Percentiles rank a stretch among this genome's conserved stretches.
These are phyloP conservation scores for Coemansia sp. DNA, from an alignment of 192 early-diverging fungal species.

Conservation along the genomic window DNA sequence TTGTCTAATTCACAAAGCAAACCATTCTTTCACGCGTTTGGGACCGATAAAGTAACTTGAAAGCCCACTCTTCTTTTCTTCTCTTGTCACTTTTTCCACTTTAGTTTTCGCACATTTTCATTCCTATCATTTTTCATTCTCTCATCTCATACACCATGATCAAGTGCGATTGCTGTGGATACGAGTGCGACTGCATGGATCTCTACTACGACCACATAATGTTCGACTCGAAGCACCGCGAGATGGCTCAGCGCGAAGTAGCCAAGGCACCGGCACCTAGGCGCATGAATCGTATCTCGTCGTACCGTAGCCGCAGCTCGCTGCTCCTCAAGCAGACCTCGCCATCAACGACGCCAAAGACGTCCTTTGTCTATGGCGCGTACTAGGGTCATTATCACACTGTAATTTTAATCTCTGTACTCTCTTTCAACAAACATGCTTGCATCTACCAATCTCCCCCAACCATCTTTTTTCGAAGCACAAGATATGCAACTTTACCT, in stretches of 20 bases:
- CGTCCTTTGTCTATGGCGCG: slow-evolving; percentile 18
- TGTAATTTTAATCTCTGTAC: slow-evolving; percentile 4
- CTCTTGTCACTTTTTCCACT: neutral
- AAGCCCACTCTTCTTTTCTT: neutral
- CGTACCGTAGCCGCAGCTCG: slow-evolving; percentile 24
- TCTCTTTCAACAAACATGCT: neutral
- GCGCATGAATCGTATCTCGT: slow-evolving; percentile 8
- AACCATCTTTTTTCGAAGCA: neutral
- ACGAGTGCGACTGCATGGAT: slow-evolving; percentile 53
- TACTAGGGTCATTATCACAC: neutral
- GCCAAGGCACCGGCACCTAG: slow-evolving; percentile 5
- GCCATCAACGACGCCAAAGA: slow-evolving; percentile 9
- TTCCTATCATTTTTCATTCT: neutral
- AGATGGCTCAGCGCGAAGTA: slow-evolving; percentile 32
- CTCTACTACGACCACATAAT: slow-evolving; percentile 54
- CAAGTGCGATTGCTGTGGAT: slow-evolving; percentile 46
- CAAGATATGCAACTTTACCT: neutral
- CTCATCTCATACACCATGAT: slow-evolving; percentile 22
- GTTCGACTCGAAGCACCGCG: slow-evolving; percentile 43
- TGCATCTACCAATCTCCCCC: neutral
- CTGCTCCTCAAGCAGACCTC: slow-evolving; percentile 18
- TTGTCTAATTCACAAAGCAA: neutral
- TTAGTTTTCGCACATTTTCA: slow-evolving; percentile 3
- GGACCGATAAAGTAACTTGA: neutral
- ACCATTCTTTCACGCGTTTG: too few species aligned